Percentiles rank a stretch among this genome's conserved stretches.
phyloP scores from a whole-genome alignment of 768 basidiomycete genomes.

The Suillus alpinus region DNA sequence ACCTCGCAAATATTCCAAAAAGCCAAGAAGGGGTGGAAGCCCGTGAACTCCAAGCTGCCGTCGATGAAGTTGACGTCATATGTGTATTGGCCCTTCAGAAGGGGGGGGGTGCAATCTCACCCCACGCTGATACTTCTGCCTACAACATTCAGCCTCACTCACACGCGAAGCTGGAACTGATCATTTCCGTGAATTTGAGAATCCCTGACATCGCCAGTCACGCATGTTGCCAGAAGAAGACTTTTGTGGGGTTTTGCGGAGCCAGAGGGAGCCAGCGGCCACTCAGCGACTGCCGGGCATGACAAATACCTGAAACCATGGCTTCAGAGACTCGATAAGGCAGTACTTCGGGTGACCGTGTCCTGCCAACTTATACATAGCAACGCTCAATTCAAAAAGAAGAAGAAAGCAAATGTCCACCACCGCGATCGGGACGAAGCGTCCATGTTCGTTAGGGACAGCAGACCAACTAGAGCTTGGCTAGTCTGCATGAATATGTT shows the following conservation, averaged over 20 bases:
- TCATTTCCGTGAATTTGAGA: neutral
- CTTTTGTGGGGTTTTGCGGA: too few species aligned
- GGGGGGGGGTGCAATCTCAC: neutral
- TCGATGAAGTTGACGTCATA: neutral
- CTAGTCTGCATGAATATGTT: neutral
- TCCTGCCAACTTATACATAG: neutral
- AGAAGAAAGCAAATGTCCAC: neutral
- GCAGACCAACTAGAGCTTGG: neutral
- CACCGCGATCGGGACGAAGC: neutral
- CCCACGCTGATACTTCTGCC: neutral
- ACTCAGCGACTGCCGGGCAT: neutral
- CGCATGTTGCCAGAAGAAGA: too few species aligned
- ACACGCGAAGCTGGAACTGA: neutral
- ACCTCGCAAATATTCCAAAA: neutral
- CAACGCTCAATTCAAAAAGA: neutral
- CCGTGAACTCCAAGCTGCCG: too few species aligned
- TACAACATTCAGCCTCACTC: neutral
- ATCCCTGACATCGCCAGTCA: neutral
- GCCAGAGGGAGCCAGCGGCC: too few species aligned
- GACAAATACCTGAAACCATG: neutral
- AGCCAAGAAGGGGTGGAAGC: neutral
- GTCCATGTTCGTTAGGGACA: neutral
- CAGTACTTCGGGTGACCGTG: neutral
- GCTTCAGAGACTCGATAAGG: neutral
- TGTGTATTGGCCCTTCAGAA: neutral